phyloP scores from a whole-genome alignment of 345 rosid genomes.

The Dimocarpus longan region DNA sequence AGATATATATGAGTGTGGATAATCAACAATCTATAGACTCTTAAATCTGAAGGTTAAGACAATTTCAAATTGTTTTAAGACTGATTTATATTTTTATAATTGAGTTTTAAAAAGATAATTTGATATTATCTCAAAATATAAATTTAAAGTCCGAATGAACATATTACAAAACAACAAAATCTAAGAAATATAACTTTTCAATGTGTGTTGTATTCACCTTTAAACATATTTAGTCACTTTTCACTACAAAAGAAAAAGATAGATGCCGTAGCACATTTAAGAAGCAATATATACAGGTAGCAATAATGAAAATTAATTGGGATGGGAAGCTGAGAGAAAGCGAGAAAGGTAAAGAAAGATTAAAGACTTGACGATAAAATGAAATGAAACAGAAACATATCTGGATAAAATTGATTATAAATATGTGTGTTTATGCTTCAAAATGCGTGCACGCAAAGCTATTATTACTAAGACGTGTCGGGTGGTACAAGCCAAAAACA shows the following conservation, averaged over 20 bases:
- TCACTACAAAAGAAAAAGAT: background rate
- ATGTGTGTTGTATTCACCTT: background rate
- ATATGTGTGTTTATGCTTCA: background rate
- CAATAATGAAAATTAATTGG: background rate
- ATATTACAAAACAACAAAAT: too few species aligned
- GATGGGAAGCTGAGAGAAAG: background rate
- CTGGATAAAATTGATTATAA: conserved; percentile 3
- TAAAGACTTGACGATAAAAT: too few species aligned
- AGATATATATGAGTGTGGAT: too few species aligned
- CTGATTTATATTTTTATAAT: too few species aligned
- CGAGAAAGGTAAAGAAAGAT: background rate
- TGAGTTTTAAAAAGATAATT: too few species aligned
- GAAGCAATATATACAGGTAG: background rate
- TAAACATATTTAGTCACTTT: too few species aligned
- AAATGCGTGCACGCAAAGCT: conserved; percentile 39
- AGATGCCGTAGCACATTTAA: background rate
- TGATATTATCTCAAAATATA: too few species aligned
- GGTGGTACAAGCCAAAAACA: background rate
- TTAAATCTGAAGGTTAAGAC: too few species aligned
- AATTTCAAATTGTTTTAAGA: too few species aligned
- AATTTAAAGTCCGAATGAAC: too few species aligned
- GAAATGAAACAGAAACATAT: background rate
- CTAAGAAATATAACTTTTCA: too few species aligned
- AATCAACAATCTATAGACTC: too few species aligned
- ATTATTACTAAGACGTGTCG: conserved; percentile 12